A percentile compares a stretch with the other conserved stretches of the same genome.
Conservation (phyloP, 148 eudicot genomes). For the Tetragonia tetragonoides region DNA sequence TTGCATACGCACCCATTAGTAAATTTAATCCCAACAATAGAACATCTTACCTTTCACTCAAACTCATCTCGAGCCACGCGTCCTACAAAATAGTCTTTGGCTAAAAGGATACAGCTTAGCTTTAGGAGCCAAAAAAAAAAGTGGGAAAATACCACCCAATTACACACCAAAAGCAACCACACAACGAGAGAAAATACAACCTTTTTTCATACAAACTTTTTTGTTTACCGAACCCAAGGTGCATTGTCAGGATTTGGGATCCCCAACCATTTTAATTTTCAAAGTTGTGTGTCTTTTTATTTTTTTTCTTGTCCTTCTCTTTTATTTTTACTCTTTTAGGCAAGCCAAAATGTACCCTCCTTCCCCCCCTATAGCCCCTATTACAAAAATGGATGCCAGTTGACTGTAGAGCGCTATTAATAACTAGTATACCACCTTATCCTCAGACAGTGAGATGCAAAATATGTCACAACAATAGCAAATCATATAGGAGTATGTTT, state of each 20-base stretch:
- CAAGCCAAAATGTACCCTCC: slow-evolving; percentile 17
- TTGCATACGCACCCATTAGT: background rate
- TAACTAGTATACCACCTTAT: too few relatives aligned
- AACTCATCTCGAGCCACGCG: slow-evolving; percentile 28
- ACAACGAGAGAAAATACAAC: background rate
- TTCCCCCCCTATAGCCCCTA: background rate
- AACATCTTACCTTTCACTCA: background rate
- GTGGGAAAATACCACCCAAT: slow-evolving; percentile 23
- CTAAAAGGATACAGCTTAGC: background rate
- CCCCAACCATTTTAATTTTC: slow-evolving; percentile 7
- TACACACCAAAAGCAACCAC: slow-evolving; percentile 6
- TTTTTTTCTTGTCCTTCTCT: background rate
- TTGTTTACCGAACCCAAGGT: slow-evolving; percentile 7
- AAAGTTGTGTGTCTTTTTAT: background rate
- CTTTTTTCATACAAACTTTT: background rate
- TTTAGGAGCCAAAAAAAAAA: slow-evolving; percentile 4
- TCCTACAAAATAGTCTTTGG: slow-evolving; percentile 3
- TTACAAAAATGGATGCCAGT: too few relatives aligned
- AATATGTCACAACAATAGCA: too few relatives aligned
- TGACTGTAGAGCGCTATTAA: too few relatives aligned
- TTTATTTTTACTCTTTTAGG: slow-evolving; percentile 15
- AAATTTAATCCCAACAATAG: background rate
- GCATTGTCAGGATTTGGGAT: slow-evolving; percentile 16
- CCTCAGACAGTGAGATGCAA: too few relatives aligned
- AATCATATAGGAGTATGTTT: too few relatives aligned